Evolutionary conservation across 257 asterid species (phyloP), one percentile per base, ranked within the genome.

Genomic region (Rehmannia glutinosa): DNA sequence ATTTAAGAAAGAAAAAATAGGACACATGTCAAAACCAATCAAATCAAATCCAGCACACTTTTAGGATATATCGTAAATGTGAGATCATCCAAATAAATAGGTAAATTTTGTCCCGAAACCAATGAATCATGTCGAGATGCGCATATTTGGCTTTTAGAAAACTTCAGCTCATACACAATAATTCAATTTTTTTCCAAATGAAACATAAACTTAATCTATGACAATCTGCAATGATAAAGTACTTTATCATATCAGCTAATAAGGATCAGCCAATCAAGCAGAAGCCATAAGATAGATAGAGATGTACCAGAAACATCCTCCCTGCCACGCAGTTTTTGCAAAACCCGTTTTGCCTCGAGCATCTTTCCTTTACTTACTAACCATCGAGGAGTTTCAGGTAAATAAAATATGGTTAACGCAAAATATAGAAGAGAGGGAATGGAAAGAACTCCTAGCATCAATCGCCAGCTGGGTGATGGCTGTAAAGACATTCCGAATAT

Each of bases 321-420:
- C 77, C 84, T 69, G 67, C 95, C 92, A 24, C 95, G 96, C 69
- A 86, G 78, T 55, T 75, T 72, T 71, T 89, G 96, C 78, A 89
- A 51, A 73, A 89, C 90, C 23, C 16, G 69, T 78, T 78, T 89
- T 0, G 96, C 95, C 81, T 89, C 92, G 0, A 65, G 62, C 95
- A 89, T 89, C 71, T 69, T 84, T 64, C 96, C 95, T 83, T 89
- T 83, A 64, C 95, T 89, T 4, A 89, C 96, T 3, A 89, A 84
- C 96, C 96, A 89, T 12, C 95, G 83, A 72, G 96, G 96, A 74
- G 96, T 86, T 69, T 89, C 96, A 3, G 96, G 96, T 58, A 89
- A 77, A 78, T 77, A 89, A 55, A 89, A 60, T 1, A 89, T 84
- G 0, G 74, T 73, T 35, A 89, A 68, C 2, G 60, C 76, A 71